These are phyloP conservation scores for Fraxinus paxiana DNA, from an alignment of 305 asterid genomes.

Conservation along the genomic window DNA sequence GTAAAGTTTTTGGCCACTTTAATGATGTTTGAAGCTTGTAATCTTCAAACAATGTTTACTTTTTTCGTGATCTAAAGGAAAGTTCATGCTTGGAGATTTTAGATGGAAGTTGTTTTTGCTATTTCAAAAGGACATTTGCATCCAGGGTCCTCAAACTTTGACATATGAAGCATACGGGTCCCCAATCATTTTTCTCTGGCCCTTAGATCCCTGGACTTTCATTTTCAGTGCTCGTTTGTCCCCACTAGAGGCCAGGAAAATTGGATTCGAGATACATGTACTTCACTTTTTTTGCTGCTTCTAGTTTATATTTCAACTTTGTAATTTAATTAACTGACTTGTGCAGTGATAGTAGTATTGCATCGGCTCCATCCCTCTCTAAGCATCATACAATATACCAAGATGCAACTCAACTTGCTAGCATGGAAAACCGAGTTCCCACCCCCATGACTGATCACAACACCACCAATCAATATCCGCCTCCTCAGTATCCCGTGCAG, in stretches of 20 bases:
- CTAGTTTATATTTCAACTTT: background rate
- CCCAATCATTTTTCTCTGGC: background rate
- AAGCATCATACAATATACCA: constrained; percentile 39
- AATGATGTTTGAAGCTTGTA: background rate
- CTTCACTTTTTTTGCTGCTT: background rate
- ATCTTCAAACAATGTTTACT: background rate
- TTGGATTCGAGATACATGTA: background rate
- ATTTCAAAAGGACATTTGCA: background rate
- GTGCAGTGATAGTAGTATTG: constrained; percentile 59
- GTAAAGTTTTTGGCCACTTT: background rate
- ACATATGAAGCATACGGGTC: background rate
- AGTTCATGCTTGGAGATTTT: background rate
- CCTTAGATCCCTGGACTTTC: background rate
- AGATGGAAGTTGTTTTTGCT: background rate
- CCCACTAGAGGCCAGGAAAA: background rate
- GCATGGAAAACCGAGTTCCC: constrained; percentile 29
- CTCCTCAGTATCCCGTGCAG: constrained; percentile 33
- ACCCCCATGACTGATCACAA: constrained; percentile 25
- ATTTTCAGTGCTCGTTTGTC: background rate
- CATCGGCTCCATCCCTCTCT: constrained; percentile 50
- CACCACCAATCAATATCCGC: constrained; percentile 25
- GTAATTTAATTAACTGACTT: background rate
- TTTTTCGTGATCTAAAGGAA: background rate
- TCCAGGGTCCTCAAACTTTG: background rate
- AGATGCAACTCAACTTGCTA: constrained; percentile 31